These are phyloP conservation scores for Boletus reticulatus DNA, from an alignment of 768 basidiomycete species.

Conservation along the genomic window DNA sequence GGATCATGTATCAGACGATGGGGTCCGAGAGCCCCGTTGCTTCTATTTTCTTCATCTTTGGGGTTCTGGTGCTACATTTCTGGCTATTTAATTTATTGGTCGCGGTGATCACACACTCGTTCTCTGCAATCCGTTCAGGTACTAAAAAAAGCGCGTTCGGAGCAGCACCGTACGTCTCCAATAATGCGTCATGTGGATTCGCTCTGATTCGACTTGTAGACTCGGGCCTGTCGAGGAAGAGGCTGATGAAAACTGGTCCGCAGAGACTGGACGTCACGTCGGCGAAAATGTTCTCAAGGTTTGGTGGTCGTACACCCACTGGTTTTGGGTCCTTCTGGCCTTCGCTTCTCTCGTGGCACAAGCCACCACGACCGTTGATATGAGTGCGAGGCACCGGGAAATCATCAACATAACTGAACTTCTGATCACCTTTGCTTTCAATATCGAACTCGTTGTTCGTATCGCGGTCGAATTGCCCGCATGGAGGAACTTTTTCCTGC, in stretches of 20 bases:
- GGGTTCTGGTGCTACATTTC: constrained; percentile 86
- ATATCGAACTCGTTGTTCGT: constrained; percentile 82
- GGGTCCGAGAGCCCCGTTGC: constrained; percentile 90
- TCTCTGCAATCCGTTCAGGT: constrained; percentile 80
- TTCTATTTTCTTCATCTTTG: constrained; percentile 81
- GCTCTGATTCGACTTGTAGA: constrained; percentile 23
- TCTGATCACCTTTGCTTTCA: constrained; percentile 78
- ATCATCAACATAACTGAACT: constrained; percentile 68
- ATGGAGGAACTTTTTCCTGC: constrained; percentile 75
- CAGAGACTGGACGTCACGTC: constrained; percentile 43
- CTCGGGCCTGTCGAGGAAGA: constrained; percentile 47
- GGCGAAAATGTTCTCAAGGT: constrained; percentile 49
- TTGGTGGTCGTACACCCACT: constrained; percentile 56
- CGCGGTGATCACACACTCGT: constrained; percentile 94
- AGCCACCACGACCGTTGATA: constrained; percentile 59
- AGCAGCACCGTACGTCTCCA: constrained; percentile 43
- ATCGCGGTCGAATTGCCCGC: constrained; percentile 70
- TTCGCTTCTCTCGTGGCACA: constrained; percentile 70
- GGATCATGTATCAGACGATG: constrained; percentile 85
- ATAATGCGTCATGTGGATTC: background rate
- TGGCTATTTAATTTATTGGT: constrained; percentile 93
- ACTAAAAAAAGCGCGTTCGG: constrained; percentile 93
- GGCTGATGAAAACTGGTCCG: constrained; percentile 61
- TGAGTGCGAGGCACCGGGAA: constrained; percentile 42
- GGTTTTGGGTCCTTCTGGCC: constrained; percentile 76